Conservation (phyloP, 805 yeast species). For the Kodamaea jinghongensis region DNA sequence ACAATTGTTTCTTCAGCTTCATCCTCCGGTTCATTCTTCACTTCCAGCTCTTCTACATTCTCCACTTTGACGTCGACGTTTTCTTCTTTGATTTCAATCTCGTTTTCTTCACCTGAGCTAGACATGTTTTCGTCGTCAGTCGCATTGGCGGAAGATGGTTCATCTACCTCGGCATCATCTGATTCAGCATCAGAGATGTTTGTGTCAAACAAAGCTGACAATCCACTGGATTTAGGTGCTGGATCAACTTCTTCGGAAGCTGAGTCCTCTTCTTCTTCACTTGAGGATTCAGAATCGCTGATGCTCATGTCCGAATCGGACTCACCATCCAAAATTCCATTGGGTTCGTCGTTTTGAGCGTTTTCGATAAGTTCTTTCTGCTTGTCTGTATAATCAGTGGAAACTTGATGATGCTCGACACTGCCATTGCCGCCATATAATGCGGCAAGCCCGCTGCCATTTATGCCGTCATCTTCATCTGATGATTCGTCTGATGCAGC, state of each 20-base stretch:
- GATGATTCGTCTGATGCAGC: too few relatives aligned
- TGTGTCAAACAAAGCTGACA: conserved; percentile 8
- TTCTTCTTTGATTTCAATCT: conserved; percentile 3
- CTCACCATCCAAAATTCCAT: background rate
- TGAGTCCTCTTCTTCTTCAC: conserved; percentile 1
- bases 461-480: conserved; percentile 11
- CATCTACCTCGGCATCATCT: conserved; percentile 16
- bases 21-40: conserved; percentile 6
- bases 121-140: conserved; percentile 8
- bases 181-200: conserved; percentile 4
- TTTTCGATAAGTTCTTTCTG: conserved; percentile 29
- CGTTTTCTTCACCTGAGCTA: conserved; percentile 3
- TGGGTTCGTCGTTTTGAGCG: conserved; percentile 1
- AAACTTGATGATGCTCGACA: background rate
- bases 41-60: conserved; percentile 12
- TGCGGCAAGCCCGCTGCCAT: conserved; percentile 21
- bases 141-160: conserved; percentile 13
- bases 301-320: conserved; percentile 2
- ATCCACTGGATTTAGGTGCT: background rate
- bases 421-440: conserved; percentile 16
- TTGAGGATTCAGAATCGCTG: too few relatives aligned
- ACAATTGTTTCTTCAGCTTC: conserved; percentile 27
- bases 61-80: conserved; percentile 7
- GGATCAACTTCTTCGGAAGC: background rate
- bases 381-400: conserved; percentile 31